Evolutionary conservation across 139 green algal species (phyloP), one percentile per base, ranked within the genome.

Genomic region (Dunaliella primolecta): DNA sequence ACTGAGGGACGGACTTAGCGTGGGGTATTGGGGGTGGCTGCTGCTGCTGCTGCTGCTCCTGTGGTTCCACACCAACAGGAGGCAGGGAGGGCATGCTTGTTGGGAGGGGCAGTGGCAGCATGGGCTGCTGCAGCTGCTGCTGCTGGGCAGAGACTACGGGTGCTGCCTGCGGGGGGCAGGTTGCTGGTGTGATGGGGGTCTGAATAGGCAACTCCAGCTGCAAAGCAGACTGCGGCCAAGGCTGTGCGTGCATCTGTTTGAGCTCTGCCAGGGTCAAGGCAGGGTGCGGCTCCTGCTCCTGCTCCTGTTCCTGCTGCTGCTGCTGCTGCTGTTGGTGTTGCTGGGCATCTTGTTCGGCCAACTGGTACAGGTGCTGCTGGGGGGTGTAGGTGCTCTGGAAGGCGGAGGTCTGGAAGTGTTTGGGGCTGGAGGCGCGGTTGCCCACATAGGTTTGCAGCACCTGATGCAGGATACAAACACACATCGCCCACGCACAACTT

Each of bases 361-460:
- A 36, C 31, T 76, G 11, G 80, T 75, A 1, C 80, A 56, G n/a
- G 82, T 76, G 30, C 80, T 76, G 82, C 82, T n/a, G n/a, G n/a
- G 34, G 34, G 34, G 46, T 64, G 46, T 64, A 64, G 76, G 76
- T 29, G 20, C 76, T 36, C 25, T 82, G 74, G 0, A 75, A 11
- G 37, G 74, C n/a, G 74, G 76, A 33, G 38, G 83, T 24, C 32
- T 76, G 75, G 32, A 2, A n/a, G 11, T 77, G 74, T 0, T 83
- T 46, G 55, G 81, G 82, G n/a, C 81, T 75, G 2, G 77, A 3
- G 1, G 46, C 46, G 15, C 46, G 7, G 46, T 15, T 64, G 15
- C 46, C 46, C 46, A 64, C 46, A 15, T 25, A 64, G 46, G 46
- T 64, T 15, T 64, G 46, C 46, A 64, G 15, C 7, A 64, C 46